phyloP scores from a whole-genome alignment of 2,329 filamentous ascomycete species.

The Colletotrichum shisoi region DNA sequence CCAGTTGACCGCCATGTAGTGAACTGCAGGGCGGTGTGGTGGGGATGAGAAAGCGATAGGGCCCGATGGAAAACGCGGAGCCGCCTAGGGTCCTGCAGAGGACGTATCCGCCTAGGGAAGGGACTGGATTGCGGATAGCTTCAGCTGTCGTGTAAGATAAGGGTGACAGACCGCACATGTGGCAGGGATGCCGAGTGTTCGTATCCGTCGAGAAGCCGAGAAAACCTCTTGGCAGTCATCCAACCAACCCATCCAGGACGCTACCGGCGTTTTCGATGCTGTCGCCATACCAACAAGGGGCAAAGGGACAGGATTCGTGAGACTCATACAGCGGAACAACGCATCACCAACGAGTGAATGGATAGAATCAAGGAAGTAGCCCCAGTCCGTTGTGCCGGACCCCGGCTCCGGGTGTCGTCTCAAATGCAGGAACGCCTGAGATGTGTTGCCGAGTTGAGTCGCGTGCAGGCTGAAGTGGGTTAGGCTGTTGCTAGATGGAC shows the following conservation, averaged over 20 bases:
- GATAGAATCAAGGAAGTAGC: slow-evolving; percentile 31
- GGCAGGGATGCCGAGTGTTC: slow-evolving; percentile 23
- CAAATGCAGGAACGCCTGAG: slow-evolving; percentile 36
- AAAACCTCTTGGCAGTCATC: slow-evolving; percentile 19
- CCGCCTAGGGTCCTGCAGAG: slow-evolving; percentile 23
- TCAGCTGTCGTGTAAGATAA: slow-evolving; percentile 9
- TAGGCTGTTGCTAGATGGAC: slow-evolving; percentile 1
- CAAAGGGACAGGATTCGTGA: slow-evolving; percentile 19
- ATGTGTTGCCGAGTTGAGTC: slow-evolving; percentile 22
- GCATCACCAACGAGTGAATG: slow-evolving; percentile 36
- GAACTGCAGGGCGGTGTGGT: slow-evolving; percentile 23
- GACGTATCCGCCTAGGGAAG: slow-evolving; percentile 19
- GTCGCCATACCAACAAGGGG: slow-evolving; percentile 36
- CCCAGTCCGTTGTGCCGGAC: slow-evolving; percentile 5
- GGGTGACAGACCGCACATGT: slow-evolving; percentile 11
- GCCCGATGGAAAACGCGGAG: slow-evolving; percentile 29
- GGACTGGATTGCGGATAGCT: slow-evolving; percentile 23
- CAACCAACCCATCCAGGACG: background rate
- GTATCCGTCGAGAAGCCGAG: slow-evolving; percentile 8
- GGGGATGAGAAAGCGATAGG: slow-evolving; percentile 28
- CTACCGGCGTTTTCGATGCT: slow-evolving; percentile 21
- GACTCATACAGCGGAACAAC: slow-evolving; percentile 16
- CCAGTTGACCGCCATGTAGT: slow-evolving; percentile 27
- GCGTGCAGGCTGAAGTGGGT: slow-evolving; percentile 31
- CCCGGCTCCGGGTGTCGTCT: slow-evolving; percentile 32